A percentile compares a stretch with the other conserved stretches of the same genome.
Conservation (phyloP, 1,139 yeast species). For the Suhomyces ambrosiae region DNA sequence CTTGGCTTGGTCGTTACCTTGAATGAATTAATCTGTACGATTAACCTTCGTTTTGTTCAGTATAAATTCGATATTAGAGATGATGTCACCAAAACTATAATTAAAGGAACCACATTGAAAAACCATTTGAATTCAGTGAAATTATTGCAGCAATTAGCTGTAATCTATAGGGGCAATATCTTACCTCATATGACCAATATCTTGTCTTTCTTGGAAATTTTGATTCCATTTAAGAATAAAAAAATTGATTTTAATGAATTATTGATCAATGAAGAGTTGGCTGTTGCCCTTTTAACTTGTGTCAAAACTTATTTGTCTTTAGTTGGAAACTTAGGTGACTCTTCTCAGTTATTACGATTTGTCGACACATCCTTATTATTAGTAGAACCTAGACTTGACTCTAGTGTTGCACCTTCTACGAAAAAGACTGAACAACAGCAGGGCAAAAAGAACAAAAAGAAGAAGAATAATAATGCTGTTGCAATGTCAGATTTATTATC, state of each 20-base stretch:
- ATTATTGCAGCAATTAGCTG: conserved; percentile 42
- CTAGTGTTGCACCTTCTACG: conserved; percentile 16
- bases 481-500: conserved; percentile 72
- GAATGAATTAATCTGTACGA: conserved; percentile 52
- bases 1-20: conserved; percentile 53
- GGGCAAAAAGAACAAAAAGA: conserved; percentile 38
- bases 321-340: conserved; percentile 38
- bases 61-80: conserved; percentile 62
- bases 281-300: conserved; percentile 32
- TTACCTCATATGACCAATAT: conserved; percentile 52
- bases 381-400: conserved; percentile 40
- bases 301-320: conserved; percentile 32
- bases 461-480: conserved; percentile 44
- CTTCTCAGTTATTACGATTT: conserved; percentile 42
- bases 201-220: conserved; percentile 54
- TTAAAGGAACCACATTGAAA: conserved; percentile 42
- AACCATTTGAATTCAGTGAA: conserved; percentile 48
- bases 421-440: conserved; percentile 7
- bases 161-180: conserved; percentile 45
- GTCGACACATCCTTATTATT: conserved; percentile 50
- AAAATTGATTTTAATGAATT: conserved; percentile 35
- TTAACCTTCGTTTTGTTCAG: conserved; percentile 56
- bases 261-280: conserved; percentile 34
- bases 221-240: conserved; percentile 51
- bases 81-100: conserved; percentile 42